Percentiles rank a stretch among this genome's conserved stretches.
These are phyloP conservation scores for Coemansia sp. DNA, from an alignment of 192 early-diverging fungal genomes.

Conservation along the genomic window DNA sequence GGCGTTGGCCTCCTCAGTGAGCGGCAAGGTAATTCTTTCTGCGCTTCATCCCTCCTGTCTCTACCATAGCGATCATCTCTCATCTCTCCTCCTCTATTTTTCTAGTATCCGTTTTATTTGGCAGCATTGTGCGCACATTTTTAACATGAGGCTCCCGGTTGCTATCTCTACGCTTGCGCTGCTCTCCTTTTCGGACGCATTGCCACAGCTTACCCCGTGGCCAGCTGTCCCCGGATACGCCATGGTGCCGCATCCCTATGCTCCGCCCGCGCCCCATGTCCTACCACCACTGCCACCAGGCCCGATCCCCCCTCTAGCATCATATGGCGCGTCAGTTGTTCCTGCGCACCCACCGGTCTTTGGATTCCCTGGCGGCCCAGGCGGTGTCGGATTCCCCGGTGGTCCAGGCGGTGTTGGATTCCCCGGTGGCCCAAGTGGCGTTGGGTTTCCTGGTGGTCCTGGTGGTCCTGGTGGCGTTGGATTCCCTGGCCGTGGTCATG, in stretches of 20 bases:
- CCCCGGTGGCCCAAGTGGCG: neutral
- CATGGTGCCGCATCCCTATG: conserved; percentile 10
- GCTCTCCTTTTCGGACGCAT: conserved; percentile 11
- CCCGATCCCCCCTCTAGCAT: conserved; percentile 4
- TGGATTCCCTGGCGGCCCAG: conserved; percentile 11
- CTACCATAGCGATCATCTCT: neutral
- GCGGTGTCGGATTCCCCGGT: conserved; percentile 13
- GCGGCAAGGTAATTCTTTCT: neutral
- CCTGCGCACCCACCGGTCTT: neutral
- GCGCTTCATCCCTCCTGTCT: neutral
- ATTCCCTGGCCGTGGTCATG: neutral
- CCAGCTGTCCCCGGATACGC: conserved; percentile 28
- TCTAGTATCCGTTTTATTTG: neutral
- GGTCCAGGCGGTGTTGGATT: conserved; percentile 3
- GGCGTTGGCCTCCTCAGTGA: neutral
- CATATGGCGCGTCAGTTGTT: conserved; percentile 6
- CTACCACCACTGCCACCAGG: conserved; percentile 4
- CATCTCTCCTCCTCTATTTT: neutral
- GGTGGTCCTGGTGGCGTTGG: neutral
- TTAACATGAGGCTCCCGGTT: conserved; percentile 34
- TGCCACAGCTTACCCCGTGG: conserved; percentile 21
- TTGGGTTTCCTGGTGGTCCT: conserved; percentile 5
- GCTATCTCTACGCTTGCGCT: conserved; percentile 37
- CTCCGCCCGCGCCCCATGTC: conserved; percentile 8
- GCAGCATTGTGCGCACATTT: neutral